Evolutionary conservation across 2,329 filamentous ascomycete genomes (phyloP).

Genomic region (Venturia aucupariae): DNA sequence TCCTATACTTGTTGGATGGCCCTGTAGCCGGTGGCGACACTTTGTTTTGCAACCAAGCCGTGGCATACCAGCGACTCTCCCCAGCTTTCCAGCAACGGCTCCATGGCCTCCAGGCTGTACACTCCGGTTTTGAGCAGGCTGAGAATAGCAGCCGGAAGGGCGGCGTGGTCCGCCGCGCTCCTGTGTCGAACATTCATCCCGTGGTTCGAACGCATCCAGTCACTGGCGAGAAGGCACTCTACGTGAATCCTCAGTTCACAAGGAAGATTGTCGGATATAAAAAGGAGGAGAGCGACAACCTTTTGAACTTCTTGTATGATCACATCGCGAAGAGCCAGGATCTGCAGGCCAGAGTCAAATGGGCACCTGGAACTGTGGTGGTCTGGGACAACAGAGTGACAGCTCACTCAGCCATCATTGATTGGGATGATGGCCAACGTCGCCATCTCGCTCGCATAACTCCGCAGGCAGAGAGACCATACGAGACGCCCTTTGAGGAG

Average conservation of each 20-base stretch:
- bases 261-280: constrained; percentile 74
- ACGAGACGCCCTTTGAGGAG: constrained; percentile 49
- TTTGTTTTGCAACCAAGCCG: constrained; percentile 67
- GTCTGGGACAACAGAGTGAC: constrained; percentile 74
- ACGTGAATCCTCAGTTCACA: constrained; percentile 77
- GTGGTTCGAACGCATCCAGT: constrained; percentile 72
- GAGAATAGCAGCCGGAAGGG: constrained; percentile 57
- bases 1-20: constrained; percentile 78
- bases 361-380: constrained; percentile 71
- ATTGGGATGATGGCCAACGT: constrained; percentile 72
- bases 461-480: constrained; percentile 70
- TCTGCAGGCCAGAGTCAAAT: constrained; percentile 65
- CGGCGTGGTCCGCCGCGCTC: constrained; percentile 65
- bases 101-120: constrained; percentile 70
- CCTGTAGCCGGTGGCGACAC: constrained; percentile 77
- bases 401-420: constrained; percentile 67
- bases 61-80: constrained; percentile 73
- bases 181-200: constrained; percentile 65
- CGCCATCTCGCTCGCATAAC: constrained; percentile 75
- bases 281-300: constrained; percentile 72
- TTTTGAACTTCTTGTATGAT: constrained; percentile 69
- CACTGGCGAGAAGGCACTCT: constrained; percentile 77
- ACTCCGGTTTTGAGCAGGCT: constrained; percentile 75
- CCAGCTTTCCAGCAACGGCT: constrained; percentile 70
- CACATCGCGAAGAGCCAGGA: constrained; percentile 65